Evolutionary conservation across 306 rosid genomes (phyloP).

Genomic region (Trifolium fragiferum): DNA sequence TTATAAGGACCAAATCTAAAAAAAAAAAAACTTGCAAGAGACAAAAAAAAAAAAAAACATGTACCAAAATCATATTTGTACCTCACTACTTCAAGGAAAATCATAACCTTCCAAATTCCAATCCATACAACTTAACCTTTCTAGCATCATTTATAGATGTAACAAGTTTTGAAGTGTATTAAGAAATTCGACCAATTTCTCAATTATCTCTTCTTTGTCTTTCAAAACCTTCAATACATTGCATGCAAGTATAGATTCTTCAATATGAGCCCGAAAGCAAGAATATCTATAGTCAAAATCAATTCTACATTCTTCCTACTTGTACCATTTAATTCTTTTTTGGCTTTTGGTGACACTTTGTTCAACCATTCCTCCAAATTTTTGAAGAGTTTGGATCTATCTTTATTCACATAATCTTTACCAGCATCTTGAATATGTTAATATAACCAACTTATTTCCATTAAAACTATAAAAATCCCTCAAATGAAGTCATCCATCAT

Average conservation of each 20-base stretch:
- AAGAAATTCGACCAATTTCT: conserved; percentile 8
- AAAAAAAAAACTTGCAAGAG: too few relatives aligned
- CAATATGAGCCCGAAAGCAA: conserved; percentile 70
- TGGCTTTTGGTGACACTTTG: not conserved
- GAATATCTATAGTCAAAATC: conserved; percentile 58
- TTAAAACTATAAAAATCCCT: too few relatives aligned
- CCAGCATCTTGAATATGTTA: not conserved
- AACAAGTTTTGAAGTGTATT: conserved; percentile 36
- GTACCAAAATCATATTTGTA: too few relatives aligned
- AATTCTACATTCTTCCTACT: conserved; percentile 36
- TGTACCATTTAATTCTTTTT: not conserved
- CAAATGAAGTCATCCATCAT: too few relatives aligned
- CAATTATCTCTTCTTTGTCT: not conserved
- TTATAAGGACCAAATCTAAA: too few relatives aligned
- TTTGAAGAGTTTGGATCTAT: conserved; percentile 50
- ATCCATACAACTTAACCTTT: conserved; percentile 26
- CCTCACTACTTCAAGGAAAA: conserved; percentile 2
- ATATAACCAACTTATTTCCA: too few relatives aligned
- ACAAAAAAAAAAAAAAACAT: too few relatives aligned
- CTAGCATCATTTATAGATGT: conserved; percentile 38
- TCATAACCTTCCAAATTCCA: conserved; percentile 44
- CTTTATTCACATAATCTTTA: conserved; percentile 22
- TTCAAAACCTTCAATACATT: not conserved
- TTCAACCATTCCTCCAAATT: conserved; percentile 52
- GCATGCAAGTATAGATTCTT: conserved; percentile 53